Percentiles rank a stretch among this genome's conserved stretches.
These are phyloP conservation scores for Plicaturopsis crispa DNA, from an alignment of 768 basidiomycete genomes.

Conservation along the genomic window DNA sequence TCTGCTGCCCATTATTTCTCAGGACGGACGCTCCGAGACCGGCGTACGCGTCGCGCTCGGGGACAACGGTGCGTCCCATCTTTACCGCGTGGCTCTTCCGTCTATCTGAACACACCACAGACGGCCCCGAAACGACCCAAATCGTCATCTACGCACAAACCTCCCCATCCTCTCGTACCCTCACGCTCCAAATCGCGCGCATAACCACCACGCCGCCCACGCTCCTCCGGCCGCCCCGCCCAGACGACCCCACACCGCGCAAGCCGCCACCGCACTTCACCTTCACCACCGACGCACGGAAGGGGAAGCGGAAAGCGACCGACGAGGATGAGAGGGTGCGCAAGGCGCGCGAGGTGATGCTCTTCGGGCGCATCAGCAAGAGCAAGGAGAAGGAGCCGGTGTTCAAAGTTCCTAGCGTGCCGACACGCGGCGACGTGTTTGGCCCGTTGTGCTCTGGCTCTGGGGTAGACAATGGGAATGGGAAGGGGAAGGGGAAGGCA, in stretches of 20 bases:
- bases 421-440: conserved; percentile 15
- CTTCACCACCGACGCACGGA: conserved; percentile 11
- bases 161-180: conserved; percentile 13
- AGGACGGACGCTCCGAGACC: conserved; percentile 32
- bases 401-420: conserved; percentile 46
- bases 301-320: conserved; percentile 22
- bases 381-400: conserved; percentile 1
- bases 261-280: conserved; percentile 38
- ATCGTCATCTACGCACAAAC: conserved; percentile 47
- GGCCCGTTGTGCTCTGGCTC: too few relatives aligned
- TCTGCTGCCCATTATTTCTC: conserved; percentile 28
- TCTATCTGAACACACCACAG: conserved; percentile 22
- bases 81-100: neutral
- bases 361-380: neutral
- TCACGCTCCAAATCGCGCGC: conserved; percentile 47
- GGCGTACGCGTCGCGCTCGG: conserved; percentile 67
- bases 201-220: conserved; percentile 36
- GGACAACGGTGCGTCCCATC: conserved; percentile 47
- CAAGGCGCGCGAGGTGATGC: conserved; percentile 4
- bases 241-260: conserved; percentile 76
- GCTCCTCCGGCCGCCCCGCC: conserved; percentile 40
- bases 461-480: conserved; percentile 19
- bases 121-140: conserved; percentile 63
- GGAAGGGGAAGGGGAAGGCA: conserved; percentile 31
- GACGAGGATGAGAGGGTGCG: conserved; percentile 15